Conservation (phyloP, 257 asterid genomes). For the Solanum pinnatisectum region DNA sequence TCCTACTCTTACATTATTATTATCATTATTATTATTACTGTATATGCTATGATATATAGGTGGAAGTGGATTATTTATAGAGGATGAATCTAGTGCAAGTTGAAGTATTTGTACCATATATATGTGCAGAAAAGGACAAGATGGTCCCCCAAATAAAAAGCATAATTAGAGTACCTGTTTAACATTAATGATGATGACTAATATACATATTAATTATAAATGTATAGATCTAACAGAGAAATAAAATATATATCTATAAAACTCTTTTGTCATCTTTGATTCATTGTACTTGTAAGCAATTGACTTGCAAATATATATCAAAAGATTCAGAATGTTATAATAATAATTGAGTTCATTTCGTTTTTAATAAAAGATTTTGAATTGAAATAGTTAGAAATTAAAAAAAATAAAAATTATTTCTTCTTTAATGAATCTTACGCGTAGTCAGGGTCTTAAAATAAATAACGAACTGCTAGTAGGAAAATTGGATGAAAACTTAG, state of each 20-base stretch:
- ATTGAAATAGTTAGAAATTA: fast-evolving
- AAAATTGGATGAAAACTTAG: background rate
- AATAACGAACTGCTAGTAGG: no score
- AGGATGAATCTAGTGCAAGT: background rate
- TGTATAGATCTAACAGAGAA: background rate
- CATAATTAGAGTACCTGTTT: background rate
- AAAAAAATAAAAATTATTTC: fast-evolving
- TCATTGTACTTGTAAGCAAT: background rate
- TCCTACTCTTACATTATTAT: background rate
- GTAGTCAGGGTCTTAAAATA: fast-evolving
- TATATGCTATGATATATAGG: background rate
- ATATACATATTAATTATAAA: background rate
- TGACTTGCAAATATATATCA: background rate
- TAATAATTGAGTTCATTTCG: background rate
- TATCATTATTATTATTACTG: background rate
- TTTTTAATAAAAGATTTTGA: background rate
- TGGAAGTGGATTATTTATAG: background rate
- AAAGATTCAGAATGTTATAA: background rate
- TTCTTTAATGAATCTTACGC: background rate
- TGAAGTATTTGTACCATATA: background rate
- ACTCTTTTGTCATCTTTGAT: background rate
- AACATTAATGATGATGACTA: background rate
- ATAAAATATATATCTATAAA: background rate
- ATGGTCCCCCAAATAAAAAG: background rate
- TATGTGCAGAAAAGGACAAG: background rate